Base-by-base conservation (phyloP, 1,139 yeast species). In the Saccharomyces pastorianus region DNA sequence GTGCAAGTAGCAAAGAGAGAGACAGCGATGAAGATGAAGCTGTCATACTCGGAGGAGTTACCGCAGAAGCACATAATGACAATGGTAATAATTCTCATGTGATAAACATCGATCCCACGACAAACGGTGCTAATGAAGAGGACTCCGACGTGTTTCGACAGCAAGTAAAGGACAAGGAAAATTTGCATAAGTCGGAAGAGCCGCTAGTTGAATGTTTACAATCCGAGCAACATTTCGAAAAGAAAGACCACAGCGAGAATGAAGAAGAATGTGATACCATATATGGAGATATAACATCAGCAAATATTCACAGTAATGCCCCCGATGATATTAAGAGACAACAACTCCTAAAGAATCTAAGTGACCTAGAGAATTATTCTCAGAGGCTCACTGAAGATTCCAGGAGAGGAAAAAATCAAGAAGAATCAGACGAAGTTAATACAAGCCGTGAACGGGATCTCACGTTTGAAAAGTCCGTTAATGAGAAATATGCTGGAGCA, bases 161-260 rank as follows among this genome's bases (percentile, higher is more conserved):
- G 7, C 47, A 34, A 28, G 6, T 23, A 5, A 54, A 53, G 25
- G 61, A 58, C 14, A 69, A 63, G 13, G 69, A 66, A 5, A 70
- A 66, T 32, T 14, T n/a, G 13, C 69, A 69, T 3, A 67, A 71
- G 7, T 61, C 77, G 64, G 68, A 81, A 73, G 67, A 79, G 74
- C 56, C 79, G 32, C 84, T n/a, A 32, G 17, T n/a, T n/a, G 17
- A 32, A 6, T 4, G 8, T 32, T 32, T 32, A 32, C 38, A n/a
- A 32, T 32, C 6, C 9, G 38, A 32, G 14, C 17, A 32, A 9
- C 32, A 29, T 29, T 6, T 4, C 13, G n/a, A 11, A 8, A 32
- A 32, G 8, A n/a, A 32, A 6, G 17, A 32, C 17, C 8, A n/a
- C 17, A 14, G n/a, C 38, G 8, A n/a, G n/a, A 17, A 32, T n/a